Base-by-base conservation (phyloP, 148 eudicot genomes). In the Pharnaceum exiguum region DNA sequence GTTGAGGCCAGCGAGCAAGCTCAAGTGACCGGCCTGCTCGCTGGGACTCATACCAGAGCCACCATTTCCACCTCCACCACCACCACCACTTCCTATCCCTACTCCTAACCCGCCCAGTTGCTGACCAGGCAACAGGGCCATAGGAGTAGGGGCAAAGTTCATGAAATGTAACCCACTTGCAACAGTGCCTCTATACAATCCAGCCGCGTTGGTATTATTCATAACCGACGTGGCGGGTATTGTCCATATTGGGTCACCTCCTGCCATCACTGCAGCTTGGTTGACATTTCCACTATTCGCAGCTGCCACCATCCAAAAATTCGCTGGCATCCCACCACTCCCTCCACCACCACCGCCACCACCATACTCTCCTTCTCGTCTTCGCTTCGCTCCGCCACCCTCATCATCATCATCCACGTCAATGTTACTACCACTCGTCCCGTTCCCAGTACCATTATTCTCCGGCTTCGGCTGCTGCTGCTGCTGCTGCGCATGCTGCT, bases 61-160 rank as follows among this genome's bases (percentile, higher is more conserved):
- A 17, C 44, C 16, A 10, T 52, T 25, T 8, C 48, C 38, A 8
- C 54, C 45, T 4, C 48, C 55, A 13, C 56, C 62, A 37, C 62
- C 54, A 11, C 23, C 46, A 1, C 28, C 49, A 25, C 28, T 30
- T n/a, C n/a, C n/a, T n/a, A 2, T 28, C 35, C 1, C 52, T 26
- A 38, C 63, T 53, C 52, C 50, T 51, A 0, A 46, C 11, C 32
- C 13, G 0, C 83, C 85, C 62, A 87, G 13, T 48, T 87, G 91
- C 32, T 88, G 96, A 42, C 81, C 51, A 6, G 97, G 95, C 77
- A 82, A 44, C 2, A 91, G 63, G 8, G 95, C 86, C 29, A 91
- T 78, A 1, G 94, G 90, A 6, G 94, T 74, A 10, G 96, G 88
- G 39, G n/a, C n/a, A n/a, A 87, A 91, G 55, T 91, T 91, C 98